Base-by-base conservation (phyloP, 2,329 filamentous ascomycete species). In the Xylaria multiplex region DNA sequence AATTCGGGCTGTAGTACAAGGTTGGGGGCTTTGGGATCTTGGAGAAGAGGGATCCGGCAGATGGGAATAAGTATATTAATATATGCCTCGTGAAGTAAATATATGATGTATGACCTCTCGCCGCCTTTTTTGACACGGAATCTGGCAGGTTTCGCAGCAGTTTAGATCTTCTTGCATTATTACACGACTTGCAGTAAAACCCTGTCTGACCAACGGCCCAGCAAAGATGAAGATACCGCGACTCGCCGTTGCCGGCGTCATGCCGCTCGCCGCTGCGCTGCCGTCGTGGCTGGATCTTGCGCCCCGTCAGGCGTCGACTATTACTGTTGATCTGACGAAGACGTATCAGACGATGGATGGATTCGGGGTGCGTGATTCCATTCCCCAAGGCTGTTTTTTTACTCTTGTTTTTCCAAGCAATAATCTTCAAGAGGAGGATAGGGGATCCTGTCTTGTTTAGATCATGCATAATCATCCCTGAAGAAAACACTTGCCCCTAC, bases 301-400 rank as follows among this genome's bases (percentile, higher is more conserved):
- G 49, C 57, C 62, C 6, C 72, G 72, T 4, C 72, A 73, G 62
- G 56, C 72, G n/a, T 73, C 72, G 37, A 70, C 75, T 30, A 77
- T 83, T 64, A 81, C 77, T 0, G 75, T 83, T 22, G 77, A 82
- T 69, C 69, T 79, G 6, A 69, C 74, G n/a, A 79, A 77, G 67
- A 81, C 77, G 22, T 82, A 79, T 68, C 81, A 83, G 73, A 79
- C 75, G 3, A 82, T 83, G 59, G 81, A 83, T 69, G 81, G 81
- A 11, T 83, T 83, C 68, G 81, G 81, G 43, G 64, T 66, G 54
- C n/a, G 64, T 50, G 8, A 16, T 27, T 22, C 19, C 27, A 16
- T 2, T 6, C 30, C 27, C 11, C 6, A 6, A 24, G 1, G 1
- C 13, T 6, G 0, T 19, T 24, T 19, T 32, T 43, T 32, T 9